phyloP scores from a whole-genome alignment of 305 asterid species.

The Rubia peregrina region DNA sequence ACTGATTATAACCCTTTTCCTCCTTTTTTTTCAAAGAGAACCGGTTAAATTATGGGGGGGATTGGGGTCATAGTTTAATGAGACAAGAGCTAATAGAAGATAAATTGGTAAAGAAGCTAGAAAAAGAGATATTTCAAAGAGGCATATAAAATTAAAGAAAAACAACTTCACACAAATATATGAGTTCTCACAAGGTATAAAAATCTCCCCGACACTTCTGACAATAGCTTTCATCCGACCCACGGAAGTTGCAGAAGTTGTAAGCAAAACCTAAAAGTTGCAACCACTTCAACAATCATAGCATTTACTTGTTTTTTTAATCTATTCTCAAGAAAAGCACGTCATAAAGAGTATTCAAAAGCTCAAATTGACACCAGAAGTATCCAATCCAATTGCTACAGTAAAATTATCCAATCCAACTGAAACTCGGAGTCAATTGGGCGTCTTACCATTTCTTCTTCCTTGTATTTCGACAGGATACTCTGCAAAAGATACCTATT shows the following conservation, averaged over 20 bases:
- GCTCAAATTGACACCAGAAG: not conserved
- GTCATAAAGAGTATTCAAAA: not conserved
- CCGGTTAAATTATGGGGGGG: not conserved
- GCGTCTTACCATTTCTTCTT: too few species aligned
- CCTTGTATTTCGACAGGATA: too few species aligned
- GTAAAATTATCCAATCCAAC: too few species aligned
- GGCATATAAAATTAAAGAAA: too few species aligned
- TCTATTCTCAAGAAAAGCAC: not conserved
- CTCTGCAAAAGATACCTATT: too few species aligned
- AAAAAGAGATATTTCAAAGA: not conserved
- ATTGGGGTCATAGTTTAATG: too few species aligned
- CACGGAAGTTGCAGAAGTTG: slow-evolving; percentile 87
- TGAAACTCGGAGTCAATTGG: too few species aligned
- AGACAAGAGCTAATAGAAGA: not conserved
- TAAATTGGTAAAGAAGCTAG: not conserved
- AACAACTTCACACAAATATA: not conserved
- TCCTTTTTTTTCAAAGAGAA: not conserved
- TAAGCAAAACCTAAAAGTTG: slow-evolving; percentile 57
- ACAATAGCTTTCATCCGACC: slow-evolving; percentile 72
- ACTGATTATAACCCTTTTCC: not conserved
- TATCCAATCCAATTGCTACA: too few species aligned
- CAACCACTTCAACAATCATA: not conserved
- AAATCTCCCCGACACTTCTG: slow-evolving; percentile 82
- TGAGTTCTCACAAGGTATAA: slow-evolving; percentile 69
- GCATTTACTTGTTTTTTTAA: not conserved